These are phyloP conservation scores for Malus orientalis DNA, from an alignment of 306 rosid genomes.

Conservation along the genomic window DNA sequence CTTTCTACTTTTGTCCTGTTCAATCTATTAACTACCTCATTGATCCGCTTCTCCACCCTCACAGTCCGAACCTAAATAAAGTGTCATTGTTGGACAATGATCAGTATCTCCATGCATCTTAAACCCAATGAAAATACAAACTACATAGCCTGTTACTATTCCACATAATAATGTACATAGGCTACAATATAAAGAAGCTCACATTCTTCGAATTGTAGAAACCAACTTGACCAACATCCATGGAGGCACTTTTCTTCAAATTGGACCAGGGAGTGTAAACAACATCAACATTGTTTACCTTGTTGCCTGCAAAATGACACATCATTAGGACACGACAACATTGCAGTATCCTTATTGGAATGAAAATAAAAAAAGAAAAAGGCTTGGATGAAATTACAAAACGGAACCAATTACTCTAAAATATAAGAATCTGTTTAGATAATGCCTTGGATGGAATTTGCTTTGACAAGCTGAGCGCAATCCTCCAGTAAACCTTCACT, in stretches of 20 bases:
- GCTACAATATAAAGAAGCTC: slow-evolving; percentile 8
- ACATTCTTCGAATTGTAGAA: slow-evolving; percentile 79
- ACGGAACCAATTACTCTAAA: slow-evolving; percentile 8
- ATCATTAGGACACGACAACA: slow-evolving; percentile 1
- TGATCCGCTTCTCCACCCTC: slow-evolving; percentile 87
- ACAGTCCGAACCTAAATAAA: slow-evolving; percentile 68
- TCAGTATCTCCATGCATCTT: slow-evolving; percentile 10
- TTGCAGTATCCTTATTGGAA: neutral
- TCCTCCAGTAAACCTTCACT: slow-evolving; percentile 88
- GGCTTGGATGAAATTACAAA: neutral
- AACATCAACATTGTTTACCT: slow-evolving; percentile 85
- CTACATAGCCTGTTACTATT: neutral
- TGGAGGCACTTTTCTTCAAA: slow-evolving; percentile 92
- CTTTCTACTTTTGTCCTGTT: slow-evolving; percentile 91
- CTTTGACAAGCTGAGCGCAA: slow-evolving; percentile 96
- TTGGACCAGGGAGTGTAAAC: slow-evolving; percentile 98
- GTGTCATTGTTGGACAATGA: slow-evolving; percentile 18
- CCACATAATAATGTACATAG: neutral
- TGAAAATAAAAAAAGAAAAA: neutral
- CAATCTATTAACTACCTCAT: slow-evolving; percentile 82
- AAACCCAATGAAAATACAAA: slow-evolving; percentile 4
- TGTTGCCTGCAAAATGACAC: slow-evolving; percentile 55
- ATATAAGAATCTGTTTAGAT: slow-evolving; percentile 2
- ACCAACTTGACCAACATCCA: slow-evolving; percentile 99
- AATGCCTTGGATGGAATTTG: slow-evolving; percentile 94